Evolutionary conservation across 75 land plant species (phyloP).

Genomic region (Cunninghamia lanceolata): DNA sequence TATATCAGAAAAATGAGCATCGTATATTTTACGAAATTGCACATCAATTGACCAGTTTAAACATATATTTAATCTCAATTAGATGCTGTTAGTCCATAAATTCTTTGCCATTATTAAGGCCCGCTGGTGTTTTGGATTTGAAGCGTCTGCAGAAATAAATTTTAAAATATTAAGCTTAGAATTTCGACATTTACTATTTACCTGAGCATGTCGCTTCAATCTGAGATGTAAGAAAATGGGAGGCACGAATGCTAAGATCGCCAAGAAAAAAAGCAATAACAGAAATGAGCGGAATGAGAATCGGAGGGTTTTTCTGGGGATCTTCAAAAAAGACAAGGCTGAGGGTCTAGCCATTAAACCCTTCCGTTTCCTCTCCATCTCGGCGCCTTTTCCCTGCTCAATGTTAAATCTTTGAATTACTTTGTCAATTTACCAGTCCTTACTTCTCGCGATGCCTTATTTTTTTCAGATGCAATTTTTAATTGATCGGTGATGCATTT

Average conservation of each 20-base stretch:
- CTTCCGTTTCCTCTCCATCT: background rate
- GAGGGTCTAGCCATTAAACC: background rate
- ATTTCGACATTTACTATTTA: background rate
- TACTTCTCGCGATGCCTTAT: background rate
- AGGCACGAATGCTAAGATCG: conserved; percentile 42
- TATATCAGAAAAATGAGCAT: too few relatives aligned
- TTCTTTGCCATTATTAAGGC: too few relatives aligned
- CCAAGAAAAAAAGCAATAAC: conserved; percentile 25
- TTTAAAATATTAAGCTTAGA: background rate
- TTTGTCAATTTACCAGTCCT: too few relatives aligned
- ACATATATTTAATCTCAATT: too few relatives aligned
- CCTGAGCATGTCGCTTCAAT: conserved; percentile 40
- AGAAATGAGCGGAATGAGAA: conserved; percentile 1
- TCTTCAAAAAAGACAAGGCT: background rate
- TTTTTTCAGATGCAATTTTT: background rate
- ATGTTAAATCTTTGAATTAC: background rate
- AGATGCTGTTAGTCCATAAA: too few relatives aligned
- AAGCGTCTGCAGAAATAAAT: background rate
- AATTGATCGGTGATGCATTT: too few relatives aligned
- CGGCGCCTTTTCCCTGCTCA: background rate
- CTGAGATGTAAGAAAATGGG: conserved; percentile 50
- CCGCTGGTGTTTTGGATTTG: too few relatives aligned
- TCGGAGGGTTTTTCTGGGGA: background rate
- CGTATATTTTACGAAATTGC: too few relatives aligned
- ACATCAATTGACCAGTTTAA: too few relatives aligned